Evolutionary conservation across 768 basidiomycete genomes (phyloP), one percentile per base, ranked within the genome.

Genomic region (Clitopilus passeckerianus): DNA sequence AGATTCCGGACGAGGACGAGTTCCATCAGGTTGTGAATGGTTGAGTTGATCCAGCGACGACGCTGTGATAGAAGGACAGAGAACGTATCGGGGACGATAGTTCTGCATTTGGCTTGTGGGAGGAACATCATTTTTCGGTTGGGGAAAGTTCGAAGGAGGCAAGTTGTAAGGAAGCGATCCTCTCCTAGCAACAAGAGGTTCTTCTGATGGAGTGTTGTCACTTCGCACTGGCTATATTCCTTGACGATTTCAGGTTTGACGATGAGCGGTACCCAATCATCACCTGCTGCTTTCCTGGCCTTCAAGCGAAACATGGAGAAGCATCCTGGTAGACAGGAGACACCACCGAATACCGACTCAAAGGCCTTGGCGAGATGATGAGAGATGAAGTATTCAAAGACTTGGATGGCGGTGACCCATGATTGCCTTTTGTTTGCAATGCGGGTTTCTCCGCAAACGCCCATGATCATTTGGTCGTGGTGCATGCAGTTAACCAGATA

Each of bases 251-350:
- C 93, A 16, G 95, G 95, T 68, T 98, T 97, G 72, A 91, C 86
- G 69, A 99, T 91, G 62, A 99, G 85, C 5, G 97, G 97, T 22
- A 99, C 82, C 97, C 97, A 99, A 68, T 99, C 97, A 61, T 95
- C 93, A 56, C 95, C 95, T 20, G 82, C 81, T 16, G 83, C 71
- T 68, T 89, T 93, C 57, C 97, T 84, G 7, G 95, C 95, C 72
- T 99, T 99, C 69, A 99, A 80, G 56, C 97, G 83, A 75, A 98
- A 98, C 96, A 99, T 99, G 56, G 95, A 97, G 78, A 99, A 99
- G 74, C 97, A 99, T n/a, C 97, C 97, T 0, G 97, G 97, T 27
- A 98, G 79, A 78, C 97, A 99, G 12, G 97, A 95, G 59, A 99
- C 97, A 85, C 97, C 97, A 69, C 97, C 97, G 68, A 99, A 98